Evolutionary conservation across 2,329 filamentous ascomycete species (phyloP), one percentile per base, ranked within the genome.

Genomic region (Tolypocladium cylindrosporum): DNA sequence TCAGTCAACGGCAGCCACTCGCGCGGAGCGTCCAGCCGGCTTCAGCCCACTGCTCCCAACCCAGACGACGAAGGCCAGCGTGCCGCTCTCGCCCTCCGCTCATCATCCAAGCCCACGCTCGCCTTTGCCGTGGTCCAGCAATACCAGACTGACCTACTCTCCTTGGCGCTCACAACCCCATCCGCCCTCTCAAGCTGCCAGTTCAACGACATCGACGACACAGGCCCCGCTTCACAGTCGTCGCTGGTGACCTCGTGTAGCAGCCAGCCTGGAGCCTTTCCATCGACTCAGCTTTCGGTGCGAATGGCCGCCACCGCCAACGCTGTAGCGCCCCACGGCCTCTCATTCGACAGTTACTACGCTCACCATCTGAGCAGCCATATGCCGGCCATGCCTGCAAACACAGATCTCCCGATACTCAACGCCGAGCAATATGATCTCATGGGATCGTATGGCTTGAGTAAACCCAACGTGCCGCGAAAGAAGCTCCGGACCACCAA

Each of bases 341-440:
- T 55, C 31, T 31, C 27, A 14, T 37, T n/a, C 36, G 40, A 57
- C 21, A 36, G 10, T 19, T 51, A 36, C 48, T 51, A 36, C 48
- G 0, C 31, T 13, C 8, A 31, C 9, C 31, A 36, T 21, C 31
- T 36, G 16, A 31, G 48, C 48, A 19, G 21, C 48, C 16, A 51
- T 11, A 2, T 36, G 19, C 31, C 48, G 9, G 19, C 31, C 31
- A 50, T 42, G 56, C 24, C 36, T 27, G n/a, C 36, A 9, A 36
- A 24, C 3, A 41, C 42, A 16, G 31, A 55, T 31, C n/a, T 41
- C n/a, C 34, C 56, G 19, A 40, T 42, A 16, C 51, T 45, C n/a
- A 53, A 36, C 31, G 24, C 56, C 5, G 39, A 57, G 48, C 50
- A 54, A n/a, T 57, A 57, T 31, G 56, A 48, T 6, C 24, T 57